Conservation (phyloP, 805 yeast species). For the Starmerella roubikii region DNA sequence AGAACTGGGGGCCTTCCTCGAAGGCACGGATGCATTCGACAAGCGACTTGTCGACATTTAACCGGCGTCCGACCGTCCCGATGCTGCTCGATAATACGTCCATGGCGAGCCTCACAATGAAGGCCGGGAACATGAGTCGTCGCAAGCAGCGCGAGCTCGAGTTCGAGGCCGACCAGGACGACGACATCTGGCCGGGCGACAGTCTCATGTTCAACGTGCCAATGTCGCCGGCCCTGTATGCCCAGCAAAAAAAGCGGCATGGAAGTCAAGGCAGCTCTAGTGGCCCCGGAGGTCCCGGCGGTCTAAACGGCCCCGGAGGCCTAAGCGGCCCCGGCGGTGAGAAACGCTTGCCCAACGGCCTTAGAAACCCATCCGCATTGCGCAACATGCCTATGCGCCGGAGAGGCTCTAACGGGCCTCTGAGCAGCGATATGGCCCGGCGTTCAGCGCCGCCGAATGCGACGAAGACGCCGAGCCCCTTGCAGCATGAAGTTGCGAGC, state of each 20-base stretch:
- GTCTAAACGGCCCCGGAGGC: constrained; percentile 4
- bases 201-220: constrained; percentile 52
- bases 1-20: too few relatives aligned
- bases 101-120: constrained; percentile 20
- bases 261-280: constrained; percentile 1
- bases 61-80: constrained; percentile 11
- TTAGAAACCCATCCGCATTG: background rate
- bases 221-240: constrained; percentile 39
- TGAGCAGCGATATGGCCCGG: too few relatives aligned
- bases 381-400: too few relatives aligned
- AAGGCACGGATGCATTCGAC: background rate
- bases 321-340: background rate
- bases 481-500: background rate
- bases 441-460: background rate
- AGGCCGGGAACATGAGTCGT: constrained; percentile 11
- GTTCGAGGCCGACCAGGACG: constrained; percentile 33
- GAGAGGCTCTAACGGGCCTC: too few relatives aligned
- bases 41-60: background rate
- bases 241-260: constrained; percentile 19
- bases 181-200: constrained; percentile 42
- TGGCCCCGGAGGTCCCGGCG: too few relatives aligned
- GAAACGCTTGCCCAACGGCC: background rate
- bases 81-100: constrained; percentile 18
- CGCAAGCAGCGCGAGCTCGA: constrained; percentile 25
- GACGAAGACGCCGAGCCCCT: background rate